Conservation (phyloP, 352 stramenopile genomes). For the Pythium phragmiticola region DNA sequence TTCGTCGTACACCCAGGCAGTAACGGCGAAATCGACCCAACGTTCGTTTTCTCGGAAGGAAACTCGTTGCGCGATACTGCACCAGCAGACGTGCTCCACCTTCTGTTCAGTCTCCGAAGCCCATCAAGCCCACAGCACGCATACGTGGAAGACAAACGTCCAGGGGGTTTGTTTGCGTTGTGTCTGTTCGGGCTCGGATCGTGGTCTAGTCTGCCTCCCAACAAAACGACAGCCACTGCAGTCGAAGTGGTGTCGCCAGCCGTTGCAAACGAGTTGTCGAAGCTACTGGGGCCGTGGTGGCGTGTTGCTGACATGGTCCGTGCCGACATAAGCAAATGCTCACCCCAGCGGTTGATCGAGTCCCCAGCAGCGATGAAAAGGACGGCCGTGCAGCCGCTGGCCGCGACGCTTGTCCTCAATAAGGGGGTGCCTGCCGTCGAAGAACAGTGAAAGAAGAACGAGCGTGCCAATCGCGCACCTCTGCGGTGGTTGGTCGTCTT, state of each 20-base stretch:
- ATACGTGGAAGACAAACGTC: background rate
- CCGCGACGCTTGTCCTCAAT: background rate
- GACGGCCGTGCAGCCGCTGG: slow-evolving; percentile 1
- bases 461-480: too few relatives aligned
- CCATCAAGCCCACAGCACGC: background rate
- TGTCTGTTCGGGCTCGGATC: background rate
- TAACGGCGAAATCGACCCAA: background rate
- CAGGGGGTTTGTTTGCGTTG: background rate
- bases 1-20: background rate
- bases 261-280: background rate
- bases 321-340: background rate
- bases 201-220: background rate
- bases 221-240: too few relatives aligned
- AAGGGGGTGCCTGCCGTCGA: too few relatives aligned
- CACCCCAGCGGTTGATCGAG: background rate
- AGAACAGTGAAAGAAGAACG: too few relatives aligned
- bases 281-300: background rate
- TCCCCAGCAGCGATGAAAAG: background rate
- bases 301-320: background rate
- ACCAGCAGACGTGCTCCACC: background rate
- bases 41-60: background rate
- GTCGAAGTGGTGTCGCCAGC: slow-evolving; percentile 2
- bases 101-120: slow-evolving; percentile 1
- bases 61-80: background rate
- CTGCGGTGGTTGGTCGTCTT: too few relatives aligned